Conservation (phyloP, 1,139 yeast genomes). For the Geotrichum cucujoidarum region DNA sequence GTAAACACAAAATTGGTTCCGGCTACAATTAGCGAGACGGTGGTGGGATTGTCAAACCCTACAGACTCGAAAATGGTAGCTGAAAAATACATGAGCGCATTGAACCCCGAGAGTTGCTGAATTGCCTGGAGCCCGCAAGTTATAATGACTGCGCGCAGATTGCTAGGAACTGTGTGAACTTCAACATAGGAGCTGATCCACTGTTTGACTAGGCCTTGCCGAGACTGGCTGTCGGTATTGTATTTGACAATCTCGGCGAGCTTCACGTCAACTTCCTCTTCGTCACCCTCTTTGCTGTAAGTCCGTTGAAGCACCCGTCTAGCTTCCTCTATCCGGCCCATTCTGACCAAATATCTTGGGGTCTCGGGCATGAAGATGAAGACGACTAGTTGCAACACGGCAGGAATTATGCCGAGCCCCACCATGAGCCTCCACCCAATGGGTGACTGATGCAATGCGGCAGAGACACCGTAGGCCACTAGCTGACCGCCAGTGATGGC, state of each 20-base stretch:
- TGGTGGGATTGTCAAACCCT: constrained; percentile 56
- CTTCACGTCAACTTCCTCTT: constrained; percentile 21
- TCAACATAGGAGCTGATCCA: constrained; percentile 7
- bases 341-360: constrained; percentile 79
- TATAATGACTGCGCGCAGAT: constrained; percentile 56
- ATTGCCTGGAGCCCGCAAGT: constrained; percentile 71
- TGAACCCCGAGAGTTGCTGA: constrained; percentile 72
- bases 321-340: constrained; percentile 62
- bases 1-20: constrained; percentile 65
- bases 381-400: constrained; percentile 66
- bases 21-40: constrained; percentile 61
- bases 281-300: constrained; percentile 20
- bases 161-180: constrained; percentile 36
- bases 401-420: constrained; percentile 85
- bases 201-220: constrained; percentile 3
- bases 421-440: constrained; percentile 94
- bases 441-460: constrained; percentile 66
- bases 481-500: constrained; percentile 89
- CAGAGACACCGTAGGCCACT: constrained; percentile 87
- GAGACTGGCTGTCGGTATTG: constrained; percentile 3
- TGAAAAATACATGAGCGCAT: constrained; percentile 71
- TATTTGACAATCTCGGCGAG: constrained; percentile 27
- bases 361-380: constrained; percentile 91
- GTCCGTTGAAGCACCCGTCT: constrained; percentile 47
- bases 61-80: constrained; percentile 58